phyloP scores from a whole-genome alignment of 148 eudicot genomes.

The Cornus suecica region DNA sequence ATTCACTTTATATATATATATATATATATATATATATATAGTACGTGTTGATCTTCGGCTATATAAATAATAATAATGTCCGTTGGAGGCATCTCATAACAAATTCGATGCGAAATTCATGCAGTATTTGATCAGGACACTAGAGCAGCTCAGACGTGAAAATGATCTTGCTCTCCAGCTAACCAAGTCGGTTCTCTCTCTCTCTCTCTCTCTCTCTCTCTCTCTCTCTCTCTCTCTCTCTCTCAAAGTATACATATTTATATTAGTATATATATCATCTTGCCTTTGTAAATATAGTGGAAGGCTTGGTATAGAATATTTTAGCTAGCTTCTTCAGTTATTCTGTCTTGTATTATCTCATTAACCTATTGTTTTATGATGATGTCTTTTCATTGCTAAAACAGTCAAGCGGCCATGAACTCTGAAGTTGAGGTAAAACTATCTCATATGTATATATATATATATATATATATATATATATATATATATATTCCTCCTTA shows the following conservation, averaged over 20 bases:
- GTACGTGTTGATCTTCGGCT: too few species aligned
- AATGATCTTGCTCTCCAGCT: slow-evolving; percentile 56
- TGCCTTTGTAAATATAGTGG: background rate
- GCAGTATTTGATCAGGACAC: slow-evolving; percentile 50
- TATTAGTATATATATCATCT: too few species aligned
- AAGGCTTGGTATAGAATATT: background rate
- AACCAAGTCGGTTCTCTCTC: slow-evolving; percentile 29
- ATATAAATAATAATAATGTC: too few species aligned
- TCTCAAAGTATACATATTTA: too few species aligned
- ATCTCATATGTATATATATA: background rate
- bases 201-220: background rate
- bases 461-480: background rate
- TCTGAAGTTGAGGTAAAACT: background rate
- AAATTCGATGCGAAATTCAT: background rate
- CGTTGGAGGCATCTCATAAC: background rate
- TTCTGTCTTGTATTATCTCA: background rate
- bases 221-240: background rate
- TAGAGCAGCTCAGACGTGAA: slow-evolving; percentile 56
- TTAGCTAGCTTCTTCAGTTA: too few species aligned
- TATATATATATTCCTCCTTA: background rate
- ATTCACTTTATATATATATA: too few species aligned
- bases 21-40: too few species aligned
- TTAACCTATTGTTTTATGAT: background rate
- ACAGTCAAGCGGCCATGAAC: slow-evolving; percentile 7
- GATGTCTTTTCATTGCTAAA: background rate